phyloP scores from a whole-genome alignment of 169 alveolate genomes.

The Babesia caballi region DNA sequence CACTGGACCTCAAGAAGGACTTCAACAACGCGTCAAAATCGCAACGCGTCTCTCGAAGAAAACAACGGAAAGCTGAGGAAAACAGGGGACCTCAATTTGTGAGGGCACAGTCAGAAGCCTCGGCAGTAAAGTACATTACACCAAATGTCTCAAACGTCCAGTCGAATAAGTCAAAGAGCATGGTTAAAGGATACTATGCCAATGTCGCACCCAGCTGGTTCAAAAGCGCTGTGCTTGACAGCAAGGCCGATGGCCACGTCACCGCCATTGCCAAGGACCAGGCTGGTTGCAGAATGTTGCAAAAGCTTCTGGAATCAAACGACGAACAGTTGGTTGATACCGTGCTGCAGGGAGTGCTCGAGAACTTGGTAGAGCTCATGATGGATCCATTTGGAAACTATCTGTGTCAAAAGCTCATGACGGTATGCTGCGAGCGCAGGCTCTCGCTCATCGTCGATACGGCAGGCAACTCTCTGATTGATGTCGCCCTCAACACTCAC shows the following conservation, averaged over 20 bases:
- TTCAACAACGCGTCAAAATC: background rate
- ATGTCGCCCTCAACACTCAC: conserved; percentile 85
- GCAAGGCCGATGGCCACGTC: conserved; percentile 45
- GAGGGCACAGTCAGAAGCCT: background rate
- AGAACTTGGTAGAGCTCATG: conserved; percentile 80
- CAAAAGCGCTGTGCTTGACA: conserved; percentile 11
- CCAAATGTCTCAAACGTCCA: background rate
- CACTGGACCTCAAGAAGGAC: background rate
- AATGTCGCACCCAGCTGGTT: conserved; percentile 26
- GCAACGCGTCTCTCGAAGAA: background rate
- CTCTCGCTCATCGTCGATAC: conserved; percentile 69
- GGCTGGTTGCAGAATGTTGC: conserved; percentile 85
- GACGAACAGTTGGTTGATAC: conserved; percentile 61
- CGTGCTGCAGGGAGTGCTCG: conserved; percentile 74
- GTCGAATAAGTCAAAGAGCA: background rate
- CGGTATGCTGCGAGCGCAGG: conserved; percentile 71
- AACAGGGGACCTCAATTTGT: background rate
- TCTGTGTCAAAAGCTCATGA: conserved; percentile 89
- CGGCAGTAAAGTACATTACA: background rate
- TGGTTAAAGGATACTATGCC: background rate
- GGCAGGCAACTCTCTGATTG: conserved; percentile 72
- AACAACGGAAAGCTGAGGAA: background rate
- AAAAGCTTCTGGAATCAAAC: conserved; percentile 80
- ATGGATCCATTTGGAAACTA: conserved; percentile 92
- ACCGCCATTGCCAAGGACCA: conserved; percentile 73